These are phyloP conservation scores for Eucalyptus victrix DNA, from an alignment of 345 rosid species.

Conservation along the genomic window DNA sequence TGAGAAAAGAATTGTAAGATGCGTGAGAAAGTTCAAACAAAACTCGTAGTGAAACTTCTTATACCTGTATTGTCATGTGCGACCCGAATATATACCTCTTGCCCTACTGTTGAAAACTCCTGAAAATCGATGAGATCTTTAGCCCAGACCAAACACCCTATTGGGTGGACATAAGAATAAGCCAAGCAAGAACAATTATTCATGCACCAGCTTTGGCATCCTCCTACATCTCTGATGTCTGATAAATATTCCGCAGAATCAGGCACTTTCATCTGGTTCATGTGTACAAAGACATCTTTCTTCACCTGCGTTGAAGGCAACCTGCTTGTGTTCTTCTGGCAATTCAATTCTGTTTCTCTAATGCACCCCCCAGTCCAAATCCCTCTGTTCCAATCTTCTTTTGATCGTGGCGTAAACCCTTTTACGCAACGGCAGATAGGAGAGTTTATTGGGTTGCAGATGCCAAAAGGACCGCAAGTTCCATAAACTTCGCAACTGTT, in stretches of 20 bases:
- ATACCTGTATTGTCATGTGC: not conserved
- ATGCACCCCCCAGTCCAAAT: conserved; percentile 6
- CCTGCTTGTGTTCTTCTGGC: not conserved
- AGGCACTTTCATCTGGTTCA: not conserved
- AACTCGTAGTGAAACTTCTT: no score
- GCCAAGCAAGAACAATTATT: conserved; percentile 5
- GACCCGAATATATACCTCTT: not conserved
- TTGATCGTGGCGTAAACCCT: conserved; percentile 12
- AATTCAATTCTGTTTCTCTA: not conserved
- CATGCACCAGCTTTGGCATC: conserved; percentile 8
- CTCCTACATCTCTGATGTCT: not conserved
- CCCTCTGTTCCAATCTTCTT: not conserved
- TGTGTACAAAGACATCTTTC: not conserved
- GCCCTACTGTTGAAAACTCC: not conserved
- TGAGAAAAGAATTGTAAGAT: not conserved
- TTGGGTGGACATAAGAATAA: not conserved
- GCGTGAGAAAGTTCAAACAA: no score
- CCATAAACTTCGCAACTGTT: conserved; percentile 4
- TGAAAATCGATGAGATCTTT: not conserved
- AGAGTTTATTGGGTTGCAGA: not conserved
- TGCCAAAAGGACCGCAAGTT: conserved; percentile 8
- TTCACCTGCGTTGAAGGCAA: not conserved
- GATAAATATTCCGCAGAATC: not conserved
- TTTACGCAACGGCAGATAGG: conserved; percentile 4
- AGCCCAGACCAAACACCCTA: not conserved